A percentile compares a stretch with the other conserved stretches of the same genome.
Conservation (phyloP, 139 green algal species). For the Coelastrella sp. region DNA sequence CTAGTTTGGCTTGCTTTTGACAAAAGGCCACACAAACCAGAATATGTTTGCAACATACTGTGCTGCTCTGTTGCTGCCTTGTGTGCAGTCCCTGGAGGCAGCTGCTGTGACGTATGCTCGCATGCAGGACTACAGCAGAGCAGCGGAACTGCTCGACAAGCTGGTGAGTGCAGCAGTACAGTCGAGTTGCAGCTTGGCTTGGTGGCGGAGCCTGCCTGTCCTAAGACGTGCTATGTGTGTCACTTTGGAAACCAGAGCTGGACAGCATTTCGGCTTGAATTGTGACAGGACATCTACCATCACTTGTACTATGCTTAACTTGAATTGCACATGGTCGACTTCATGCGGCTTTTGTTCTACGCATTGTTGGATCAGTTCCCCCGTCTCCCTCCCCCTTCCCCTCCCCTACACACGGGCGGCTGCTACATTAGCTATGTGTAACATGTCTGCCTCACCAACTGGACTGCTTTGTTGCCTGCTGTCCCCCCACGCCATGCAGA, state of each 20-base stretch:
- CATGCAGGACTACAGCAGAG: conserved; percentile 63
- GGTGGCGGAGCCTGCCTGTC: no score
- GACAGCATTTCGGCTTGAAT: no score
- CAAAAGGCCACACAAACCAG: background rate
- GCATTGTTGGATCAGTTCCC: no score
- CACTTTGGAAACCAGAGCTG: no score
- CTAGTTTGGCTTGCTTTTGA: background rate
- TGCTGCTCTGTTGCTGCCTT: background rate
- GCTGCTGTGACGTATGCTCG: conserved; percentile 62
- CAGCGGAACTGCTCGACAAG: conserved; percentile 60
- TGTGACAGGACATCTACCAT: no score
- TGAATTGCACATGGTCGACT: no score
- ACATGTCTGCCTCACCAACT: background rate
- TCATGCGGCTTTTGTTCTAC: no score
- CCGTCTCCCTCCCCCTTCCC: no score
- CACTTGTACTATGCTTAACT: no score
- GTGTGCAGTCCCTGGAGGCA: conserved; percentile 47
- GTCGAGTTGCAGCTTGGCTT: no score
- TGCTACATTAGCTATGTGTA: background rate
- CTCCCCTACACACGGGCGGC: no score
- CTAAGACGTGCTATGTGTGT: no score
- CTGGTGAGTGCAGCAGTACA: conserved; percentile 38
- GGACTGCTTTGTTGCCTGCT: background rate
- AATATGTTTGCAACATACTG: background rate
- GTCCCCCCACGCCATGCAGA: background rate